These are phyloP conservation scores for Hygrocybe coccinea DNA, from an alignment of 768 basidiomycete genomes.

Conservation along the genomic window DNA sequence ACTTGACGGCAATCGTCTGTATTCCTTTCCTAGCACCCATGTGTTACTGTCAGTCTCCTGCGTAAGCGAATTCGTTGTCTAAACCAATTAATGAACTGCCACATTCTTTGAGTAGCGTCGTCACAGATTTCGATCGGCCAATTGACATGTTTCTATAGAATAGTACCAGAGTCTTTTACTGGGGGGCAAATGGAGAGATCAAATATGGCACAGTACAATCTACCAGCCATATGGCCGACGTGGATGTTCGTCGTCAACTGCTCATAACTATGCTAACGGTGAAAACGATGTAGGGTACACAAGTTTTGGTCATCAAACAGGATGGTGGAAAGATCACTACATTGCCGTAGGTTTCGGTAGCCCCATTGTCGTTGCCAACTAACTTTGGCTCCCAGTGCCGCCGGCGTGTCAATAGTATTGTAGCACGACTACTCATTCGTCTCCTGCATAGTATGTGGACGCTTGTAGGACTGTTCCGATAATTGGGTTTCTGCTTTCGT, in stretches of 20 bases:
- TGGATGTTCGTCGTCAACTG: constrained; percentile 27
- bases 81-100: constrained; percentile 9
- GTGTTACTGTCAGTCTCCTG: not conserved
- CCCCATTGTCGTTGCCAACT: constrained; percentile 5
- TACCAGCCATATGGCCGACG: constrained; percentile 53
- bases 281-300: constrained; percentile 46
- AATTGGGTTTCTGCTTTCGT: no score
- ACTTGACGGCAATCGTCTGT: constrained; percentile 4
- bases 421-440: constrained; percentile 17
- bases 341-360: constrained; percentile 49
- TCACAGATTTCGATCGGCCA: constrained; percentile 11
- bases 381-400: constrained; percentile 31
- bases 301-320: constrained; percentile 48
- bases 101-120: constrained; percentile 10
- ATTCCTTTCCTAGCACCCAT: constrained; percentile 11
- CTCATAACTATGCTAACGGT: constrained; percentile 11
- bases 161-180: constrained; percentile 68
- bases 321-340: constrained; percentile 45
- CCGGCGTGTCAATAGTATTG: constrained; percentile 44
- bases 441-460: not conserved
- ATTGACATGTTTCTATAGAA: constrained; percentile 37
- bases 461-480: not conserved
- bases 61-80: constrained; percentile 7
- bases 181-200: constrained; percentile 49
- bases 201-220: constrained; percentile 57